Evolutionary conservation across 371 early-diverging fungal species (phyloP).

Genomic region (Amoeboaphelidium protococcarum): DNA sequence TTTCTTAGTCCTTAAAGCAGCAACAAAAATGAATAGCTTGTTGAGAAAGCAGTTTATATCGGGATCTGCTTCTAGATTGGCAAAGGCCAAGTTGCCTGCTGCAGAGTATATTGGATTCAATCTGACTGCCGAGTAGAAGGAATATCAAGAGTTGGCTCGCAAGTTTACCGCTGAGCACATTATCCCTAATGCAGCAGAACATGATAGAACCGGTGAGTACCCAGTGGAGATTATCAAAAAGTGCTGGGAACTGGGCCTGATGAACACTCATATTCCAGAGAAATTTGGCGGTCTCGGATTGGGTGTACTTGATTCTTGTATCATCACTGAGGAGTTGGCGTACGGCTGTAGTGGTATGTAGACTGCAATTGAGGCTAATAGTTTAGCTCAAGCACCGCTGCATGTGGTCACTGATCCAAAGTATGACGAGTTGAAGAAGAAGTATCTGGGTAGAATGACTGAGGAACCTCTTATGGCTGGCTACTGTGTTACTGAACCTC

Average conservation of each 20-base stretch:
- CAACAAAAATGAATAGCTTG: no score
- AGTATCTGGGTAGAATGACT: conserved; percentile 79
- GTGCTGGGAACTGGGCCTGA: conserved; percentile 82
- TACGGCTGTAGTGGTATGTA: conserved; percentile 88
- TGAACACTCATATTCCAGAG: conserved; percentile 70
- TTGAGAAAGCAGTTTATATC: no score
- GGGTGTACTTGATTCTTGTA: conserved; percentile 45
- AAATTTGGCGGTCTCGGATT: conserved; percentile 66
- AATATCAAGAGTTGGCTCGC: conserved; percentile 69
- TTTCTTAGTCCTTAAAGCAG: no score
- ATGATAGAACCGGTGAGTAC: conserved; percentile 79
- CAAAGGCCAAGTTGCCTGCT: conserved; percentile 1
- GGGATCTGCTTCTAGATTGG: no score
- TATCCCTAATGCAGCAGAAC: conserved; percentile 74
- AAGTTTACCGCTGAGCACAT: conserved; percentile 75
- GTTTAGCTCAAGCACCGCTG: conserved; percentile 75
- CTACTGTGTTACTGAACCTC: conserved; percentile 57
- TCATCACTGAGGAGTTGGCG: conserved; percentile 67
- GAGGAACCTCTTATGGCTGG: conserved; percentile 73
- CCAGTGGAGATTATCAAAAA: conserved; percentile 68
- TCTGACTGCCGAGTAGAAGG: conserved; percentile 53
- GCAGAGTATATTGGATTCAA: conserved; percentile 17
- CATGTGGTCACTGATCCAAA: conserved; percentile 61
- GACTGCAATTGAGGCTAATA: conserved; percentile 89
- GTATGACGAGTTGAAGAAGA: conserved; percentile 58